A percentile compares a stretch with the other conserved stretches of the same genome.
These are phyloP conservation scores for Aspergillus hancockii DNA, from an alignment of 495 filamentous ascomycete species.

Conservation along the genomic window DNA sequence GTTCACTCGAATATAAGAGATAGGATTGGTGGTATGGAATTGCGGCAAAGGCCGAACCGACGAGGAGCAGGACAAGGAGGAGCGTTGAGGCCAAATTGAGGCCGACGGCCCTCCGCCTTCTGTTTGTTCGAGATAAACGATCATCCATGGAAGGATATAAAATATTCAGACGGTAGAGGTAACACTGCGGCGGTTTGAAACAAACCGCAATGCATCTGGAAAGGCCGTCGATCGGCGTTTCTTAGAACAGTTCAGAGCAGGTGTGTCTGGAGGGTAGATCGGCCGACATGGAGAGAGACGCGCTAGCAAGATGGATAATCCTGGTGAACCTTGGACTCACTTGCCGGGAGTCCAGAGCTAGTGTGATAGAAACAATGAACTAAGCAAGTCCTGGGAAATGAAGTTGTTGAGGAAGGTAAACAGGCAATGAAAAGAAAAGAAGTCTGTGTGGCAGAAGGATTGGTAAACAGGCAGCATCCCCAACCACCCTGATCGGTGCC, in stretches of 20 bases:
- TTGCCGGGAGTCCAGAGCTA: not conserved
- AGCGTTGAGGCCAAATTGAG: constrained; percentile 20
- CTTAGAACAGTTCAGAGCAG: constrained; percentile 15
- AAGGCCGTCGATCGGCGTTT: constrained; percentile 18
- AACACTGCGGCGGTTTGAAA: constrained; percentile 13
- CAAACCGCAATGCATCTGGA: constrained; percentile 19
- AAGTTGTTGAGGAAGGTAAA: not conserved
- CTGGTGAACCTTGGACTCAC: not conserved
- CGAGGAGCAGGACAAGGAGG: constrained; percentile 24
- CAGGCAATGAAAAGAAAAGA: not conserved
- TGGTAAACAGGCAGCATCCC: constrained; percentile 19
- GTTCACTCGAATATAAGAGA: constrained; percentile 56
- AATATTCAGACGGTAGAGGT: constrained; percentile 12
- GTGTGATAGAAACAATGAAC: not conserved
- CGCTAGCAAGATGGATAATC: not conserved
- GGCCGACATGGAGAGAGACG: constrained; percentile 14
- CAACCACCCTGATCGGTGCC: constrained; percentile 9
- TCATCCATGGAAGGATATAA: constrained; percentile 22
- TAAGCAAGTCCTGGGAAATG: not conserved
- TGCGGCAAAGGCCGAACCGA: constrained; percentile 29
- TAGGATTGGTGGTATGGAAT: constrained; percentile 77
- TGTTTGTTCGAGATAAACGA: constrained; percentile 12
- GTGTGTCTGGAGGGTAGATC: constrained; percentile 11
- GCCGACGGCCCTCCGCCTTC: constrained; percentile 22
- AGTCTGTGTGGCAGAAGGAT: too few species aligned